Conservation (phyloP, 371 early-diverging fungal genomes). For the Mucor velutinosus region DNA sequence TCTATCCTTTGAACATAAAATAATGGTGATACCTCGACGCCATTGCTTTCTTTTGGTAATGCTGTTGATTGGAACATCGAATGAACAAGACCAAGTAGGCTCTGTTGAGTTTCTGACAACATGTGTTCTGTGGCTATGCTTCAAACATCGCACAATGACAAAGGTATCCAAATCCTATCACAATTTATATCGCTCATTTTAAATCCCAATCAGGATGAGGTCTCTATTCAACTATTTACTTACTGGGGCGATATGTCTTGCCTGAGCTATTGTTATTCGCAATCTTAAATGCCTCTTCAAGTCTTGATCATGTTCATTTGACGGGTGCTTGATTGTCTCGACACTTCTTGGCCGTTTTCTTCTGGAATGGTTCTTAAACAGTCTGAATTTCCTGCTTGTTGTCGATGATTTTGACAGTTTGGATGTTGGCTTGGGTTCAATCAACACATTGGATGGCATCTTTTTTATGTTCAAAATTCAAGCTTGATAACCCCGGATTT, state of each 20-base stretch:
- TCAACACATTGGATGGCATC: not conserved
- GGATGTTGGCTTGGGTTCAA: not conserved
- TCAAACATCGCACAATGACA: conserved; percentile 51
- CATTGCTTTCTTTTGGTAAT: conserved; percentile 10
- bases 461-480: not conserved
- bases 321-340: not conserved
- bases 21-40: conserved; percentile 5
- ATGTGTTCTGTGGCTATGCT: conserved; percentile 58
- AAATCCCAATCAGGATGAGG: not conserved
- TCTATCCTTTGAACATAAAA: conserved; percentile 51
- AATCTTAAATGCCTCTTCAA: not conserved
- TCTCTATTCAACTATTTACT: not conserved
- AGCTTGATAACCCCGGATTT: not conserved
- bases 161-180: conserved; percentile 39
- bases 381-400: not conserved
- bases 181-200: not conserved
- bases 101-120: conserved; percentile 59
- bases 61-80: conserved; percentile 43
- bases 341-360: not conserved
- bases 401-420: conserved; percentile 1
- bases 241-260: not conserved
- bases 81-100: conserved; percentile 67
- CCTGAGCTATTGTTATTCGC: conserved; percentile 5
- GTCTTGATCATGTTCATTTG: not conserved
- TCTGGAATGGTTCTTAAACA: not conserved